A percentile compares a stretch with the other conserved stretches of the same genome.
Evolutionary conservation across 78 protist species (phyloP).

Genomic region (Cavenderia fasciculata): DNA sequence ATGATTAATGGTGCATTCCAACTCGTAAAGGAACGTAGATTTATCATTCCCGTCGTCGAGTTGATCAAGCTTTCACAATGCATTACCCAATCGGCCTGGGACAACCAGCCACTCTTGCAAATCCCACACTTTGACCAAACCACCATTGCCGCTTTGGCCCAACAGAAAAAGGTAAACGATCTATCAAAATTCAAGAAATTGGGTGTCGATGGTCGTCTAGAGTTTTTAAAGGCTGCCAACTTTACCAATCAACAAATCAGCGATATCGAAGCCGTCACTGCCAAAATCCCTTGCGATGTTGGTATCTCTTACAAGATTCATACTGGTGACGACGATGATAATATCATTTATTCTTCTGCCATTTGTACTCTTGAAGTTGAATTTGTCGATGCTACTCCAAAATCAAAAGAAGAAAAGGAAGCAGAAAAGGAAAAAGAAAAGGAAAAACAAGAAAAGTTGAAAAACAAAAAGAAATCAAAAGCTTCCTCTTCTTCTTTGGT

Average conservation of each 20-base stretch:
- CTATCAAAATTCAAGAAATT: slow-evolving; percentile 12
- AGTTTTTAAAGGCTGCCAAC: background rate
- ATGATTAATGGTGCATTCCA: slow-evolving; percentile 63
- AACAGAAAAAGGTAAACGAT: background rate
- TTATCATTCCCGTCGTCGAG: slow-evolving; percentile 28
- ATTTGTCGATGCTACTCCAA: slow-evolving; percentile 19
- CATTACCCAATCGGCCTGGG: slow-evolving; percentile 67
- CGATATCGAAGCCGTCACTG: slow-evolving; percentile 42
- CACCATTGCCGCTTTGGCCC: background rate
- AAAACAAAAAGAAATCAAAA: too few species aligned
- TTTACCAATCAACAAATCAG: background rate
- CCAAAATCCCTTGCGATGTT: slow-evolving; percentile 39
- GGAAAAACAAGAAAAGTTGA: slow-evolving; percentile 2
- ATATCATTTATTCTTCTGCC: slow-evolving; percentile 3
- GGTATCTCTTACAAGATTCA: slow-evolving; percentile 11
- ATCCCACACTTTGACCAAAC: slow-evolving; percentile 39
- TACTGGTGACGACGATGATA: background rate
- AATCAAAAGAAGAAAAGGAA: slow-evolving; percentile 14
- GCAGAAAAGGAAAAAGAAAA: background rate
- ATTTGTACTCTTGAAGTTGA: slow-evolving; percentile 30
- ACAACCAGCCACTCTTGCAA: slow-evolving; percentile 61
- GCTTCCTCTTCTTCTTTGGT: too few species aligned
- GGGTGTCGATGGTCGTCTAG: slow-evolving; percentile 25
- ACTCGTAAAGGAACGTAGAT: slow-evolving; percentile 15
- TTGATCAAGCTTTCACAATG: slow-evolving; percentile 25